Evolutionary conservation across 768 basidiomycete genomes (phyloP), one percentile per base, ranked within the genome.

Genomic region (Candolleomyces eurysporus): DNA sequence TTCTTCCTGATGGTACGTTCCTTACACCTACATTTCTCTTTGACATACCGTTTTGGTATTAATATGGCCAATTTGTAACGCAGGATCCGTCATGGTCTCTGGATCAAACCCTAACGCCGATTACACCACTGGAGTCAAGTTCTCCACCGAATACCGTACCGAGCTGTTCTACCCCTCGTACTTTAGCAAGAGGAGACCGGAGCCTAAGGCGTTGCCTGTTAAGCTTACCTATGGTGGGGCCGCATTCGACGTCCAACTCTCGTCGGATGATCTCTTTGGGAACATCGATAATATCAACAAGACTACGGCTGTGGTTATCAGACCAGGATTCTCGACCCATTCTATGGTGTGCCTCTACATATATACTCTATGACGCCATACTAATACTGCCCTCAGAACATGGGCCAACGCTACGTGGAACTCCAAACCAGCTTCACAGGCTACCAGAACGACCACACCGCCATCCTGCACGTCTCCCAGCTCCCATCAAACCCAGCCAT

Each of bases 41-140:
- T 40, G 13, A 46, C 48, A 19, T 14, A 21, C 22, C 0, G 48
- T 40, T 19, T 31, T 2, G n/a, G 7, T 42, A 59, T 45, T 16
- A 4, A 26, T 4, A 2, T 4, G 26, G 26, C 4, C 26, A 26
- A 26, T 26, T 26, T 26, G 26, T 26, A 26, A 26, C 26, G 26
- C 67, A 83, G 89, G 79, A 14, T 84, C 89, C 0, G 80, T 95
- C 19, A 75, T 91, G 36, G 81, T 93, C n/a, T 80, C 88, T 19
- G 92, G 92, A 16, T 90, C 88, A 9, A 94, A 93, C 69, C 91
- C 92, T 0, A 91, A 93, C 69, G 74, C 83, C 4, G 90, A 92
- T 67, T 83, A 81, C 70, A 81, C 76, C 51, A 65, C 72, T n/a
- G 71, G 72, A 49, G 74, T 82, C 63, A 79, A 75, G 64, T 90